Evolutionary conservation across 2,329 filamentous ascomycete species (phyloP).

Genomic region (Tolypocladium ophioglossoides): DNA sequence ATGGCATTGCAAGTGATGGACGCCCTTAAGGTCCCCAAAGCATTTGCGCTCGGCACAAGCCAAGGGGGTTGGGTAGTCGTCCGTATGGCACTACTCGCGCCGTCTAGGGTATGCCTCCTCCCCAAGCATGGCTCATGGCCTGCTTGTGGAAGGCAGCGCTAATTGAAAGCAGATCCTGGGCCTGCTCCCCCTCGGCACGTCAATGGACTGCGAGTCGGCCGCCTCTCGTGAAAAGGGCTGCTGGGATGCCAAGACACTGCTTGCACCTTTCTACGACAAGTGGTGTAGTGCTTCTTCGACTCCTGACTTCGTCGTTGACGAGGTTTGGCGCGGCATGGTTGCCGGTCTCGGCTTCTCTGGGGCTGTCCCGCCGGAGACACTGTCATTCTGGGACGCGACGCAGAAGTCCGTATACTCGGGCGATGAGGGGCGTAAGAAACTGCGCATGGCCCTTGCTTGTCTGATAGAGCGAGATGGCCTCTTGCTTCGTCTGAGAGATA

Average conservation of each 20-base stretch:
- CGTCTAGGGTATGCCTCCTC: conserved; percentile 27
- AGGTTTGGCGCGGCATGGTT: conserved; percentile 35
- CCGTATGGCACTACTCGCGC: conserved; percentile 40
- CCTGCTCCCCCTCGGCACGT: conserved; percentile 36
- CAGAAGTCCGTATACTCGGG: conserved; percentile 36
- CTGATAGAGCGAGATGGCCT: conserved; percentile 38
- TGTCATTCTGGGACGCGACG: conserved; percentile 34
- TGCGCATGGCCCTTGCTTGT: conserved; percentile 32
- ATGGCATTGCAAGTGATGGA: conserved; percentile 48
- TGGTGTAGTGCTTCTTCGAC: conserved; percentile 29
- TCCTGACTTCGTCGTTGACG: conserved; percentile 35
- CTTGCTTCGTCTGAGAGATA: conserved; percentile 30
- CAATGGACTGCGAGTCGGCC: conserved; percentile 41
- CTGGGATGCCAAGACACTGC: conserved; percentile 35
- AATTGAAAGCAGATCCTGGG: conserved; percentile 29
- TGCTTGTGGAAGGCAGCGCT: background rate
- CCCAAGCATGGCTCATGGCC: background rate
- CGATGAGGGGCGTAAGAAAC: conserved; percentile 37
- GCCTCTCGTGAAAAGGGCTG: conserved; percentile 33
- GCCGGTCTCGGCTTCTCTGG: conserved; percentile 33
- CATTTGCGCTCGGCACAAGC: conserved; percentile 39
- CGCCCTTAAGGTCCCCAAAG: conserved; percentile 33
- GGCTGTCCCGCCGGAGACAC: conserved; percentile 22
- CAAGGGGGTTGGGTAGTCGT: conserved; percentile 41
- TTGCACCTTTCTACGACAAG: conserved; percentile 29